Conservation (phyloP, 257 asterid species). For the Pogostemon cablin region DNA sequence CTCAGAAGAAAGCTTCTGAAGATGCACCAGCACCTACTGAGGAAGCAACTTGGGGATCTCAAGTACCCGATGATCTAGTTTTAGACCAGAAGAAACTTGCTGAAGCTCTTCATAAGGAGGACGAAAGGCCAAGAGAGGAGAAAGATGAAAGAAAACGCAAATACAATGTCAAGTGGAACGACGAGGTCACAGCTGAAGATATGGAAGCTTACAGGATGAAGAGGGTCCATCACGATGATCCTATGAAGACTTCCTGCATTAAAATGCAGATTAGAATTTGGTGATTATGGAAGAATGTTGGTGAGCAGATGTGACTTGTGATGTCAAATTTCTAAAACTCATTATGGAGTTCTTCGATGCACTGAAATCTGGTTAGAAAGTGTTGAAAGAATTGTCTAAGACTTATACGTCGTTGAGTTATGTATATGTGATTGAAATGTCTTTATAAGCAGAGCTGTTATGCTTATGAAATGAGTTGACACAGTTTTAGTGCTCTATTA, state of each 20-base stretch:
- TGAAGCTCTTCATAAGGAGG: slow-evolving; percentile 81
- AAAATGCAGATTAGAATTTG: not conserved
- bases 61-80: slow-evolving; percentile 74
- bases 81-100: slow-evolving; percentile 62
- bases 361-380: too few relatives aligned
- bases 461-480: too few relatives aligned
- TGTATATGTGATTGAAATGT: too few relatives aligned
- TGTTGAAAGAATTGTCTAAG: too few relatives aligned
- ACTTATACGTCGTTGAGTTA: too few relatives aligned
- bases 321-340: too few relatives aligned
- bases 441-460: too few relatives aligned
- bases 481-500: too few relatives aligned
- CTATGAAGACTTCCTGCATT: slow-evolving; percentile 67
- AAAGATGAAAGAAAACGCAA: slow-evolving; percentile 81
- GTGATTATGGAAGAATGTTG: too few relatives aligned
- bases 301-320: too few relatives aligned
- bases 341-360: too few relatives aligned
- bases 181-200: slow-evolving; percentile 76
- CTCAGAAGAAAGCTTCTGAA: slow-evolving; percentile 71
- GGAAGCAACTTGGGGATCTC: slow-evolving; percentile 85
- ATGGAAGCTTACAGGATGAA: slow-evolving; percentile 78
- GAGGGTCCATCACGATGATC: slow-evolving; percentile 73
- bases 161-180: slow-evolving; percentile 76
- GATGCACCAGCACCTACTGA: slow-evolving; percentile 54
- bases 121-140: slow-evolving; percentile 67